Evolutionary conservation across 2,329 filamentous ascomycete genomes (phyloP).

Genomic region (Fusarium haematococcum): DNA sequence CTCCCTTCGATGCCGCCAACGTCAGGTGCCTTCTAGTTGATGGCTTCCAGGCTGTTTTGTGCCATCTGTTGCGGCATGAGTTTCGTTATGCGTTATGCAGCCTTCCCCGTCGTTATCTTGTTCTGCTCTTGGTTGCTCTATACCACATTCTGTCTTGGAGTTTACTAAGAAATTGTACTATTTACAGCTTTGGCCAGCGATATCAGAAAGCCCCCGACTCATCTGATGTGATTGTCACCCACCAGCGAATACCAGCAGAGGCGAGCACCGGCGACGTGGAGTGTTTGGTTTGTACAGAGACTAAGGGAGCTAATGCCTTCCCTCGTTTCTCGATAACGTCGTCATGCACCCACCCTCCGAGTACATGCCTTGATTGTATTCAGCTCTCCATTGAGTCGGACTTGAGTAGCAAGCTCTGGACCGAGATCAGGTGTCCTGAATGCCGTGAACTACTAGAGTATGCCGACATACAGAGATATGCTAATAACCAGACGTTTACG

Average conservation of each 20-base stretch:
- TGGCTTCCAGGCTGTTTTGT: neutral
- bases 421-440: constrained; percentile 64
- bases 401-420: constrained; percentile 52
- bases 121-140: neutral
- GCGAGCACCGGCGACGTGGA: constrained; percentile 42
- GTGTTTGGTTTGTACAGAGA: constrained; percentile 53
- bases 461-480: constrained; percentile 58
- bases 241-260: constrained; percentile 43
- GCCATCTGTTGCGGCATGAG: neutral
- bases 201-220: constrained; percentile 47
- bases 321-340: constrained; percentile 49
- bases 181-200: constrained; percentile 48
- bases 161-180: constrained; percentile 15
- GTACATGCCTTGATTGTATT: constrained; percentile 51
- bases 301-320: constrained; percentile 46
- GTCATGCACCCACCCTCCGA: constrained; percentile 49
- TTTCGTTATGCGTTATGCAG: neutral
- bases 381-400: constrained; percentile 50
- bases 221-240: constrained; percentile 46
- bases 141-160: neutral
- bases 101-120: neutral
- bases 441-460: constrained; percentile 59
- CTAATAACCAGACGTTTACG: constrained; percentile 56
- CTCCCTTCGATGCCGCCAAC: constrained; percentile 6
- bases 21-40: constrained; percentile 18